phyloP scores from a whole-genome alignment of 257 asterid species.

The Knoxia roxburghii region DNA sequence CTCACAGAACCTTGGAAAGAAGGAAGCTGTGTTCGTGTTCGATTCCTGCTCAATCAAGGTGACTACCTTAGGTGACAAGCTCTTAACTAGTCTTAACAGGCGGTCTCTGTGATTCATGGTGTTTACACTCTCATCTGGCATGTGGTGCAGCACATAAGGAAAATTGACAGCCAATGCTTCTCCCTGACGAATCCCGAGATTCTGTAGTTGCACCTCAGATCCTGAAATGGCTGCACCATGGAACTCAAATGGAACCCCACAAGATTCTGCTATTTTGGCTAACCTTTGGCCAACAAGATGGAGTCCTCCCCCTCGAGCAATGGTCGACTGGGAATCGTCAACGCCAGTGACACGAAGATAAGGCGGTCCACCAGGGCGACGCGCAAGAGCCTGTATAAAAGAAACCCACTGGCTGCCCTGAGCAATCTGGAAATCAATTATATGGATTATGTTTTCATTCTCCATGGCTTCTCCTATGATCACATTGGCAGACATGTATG shows the following conservation, averaged over 20 bases:
- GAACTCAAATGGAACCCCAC: constrained; percentile 75
- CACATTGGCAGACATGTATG: constrained; percentile 73
- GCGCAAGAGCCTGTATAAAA: constrained; percentile 43
- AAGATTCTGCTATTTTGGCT: constrained; percentile 52
- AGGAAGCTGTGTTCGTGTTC: constrained; percentile 72
- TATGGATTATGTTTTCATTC: constrained; percentile 58
- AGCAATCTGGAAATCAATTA: constrained; percentile 85
- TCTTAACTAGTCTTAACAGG: constrained; percentile 60
- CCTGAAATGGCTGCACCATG: constrained; percentile 77
- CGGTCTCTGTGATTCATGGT: constrained; percentile 79
- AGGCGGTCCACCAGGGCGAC: constrained; percentile 51
- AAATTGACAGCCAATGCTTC: constrained; percentile 89
- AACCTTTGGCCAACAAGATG: constrained; percentile 61
- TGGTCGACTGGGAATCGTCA: constrained; percentile 60
- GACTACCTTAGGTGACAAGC: constrained; percentile 75
- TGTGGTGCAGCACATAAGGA: constrained; percentile 81
- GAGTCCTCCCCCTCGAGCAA: constrained; percentile 92
- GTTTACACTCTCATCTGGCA: constrained; percentile 94
- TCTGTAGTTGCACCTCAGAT: constrained; percentile 49
- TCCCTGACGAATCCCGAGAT: constrained; percentile 45
- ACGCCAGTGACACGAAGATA: constrained; percentile 48
- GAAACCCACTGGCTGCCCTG: constrained; percentile 95
- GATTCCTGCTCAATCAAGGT: constrained; percentile 87
- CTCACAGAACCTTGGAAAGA: constrained; percentile 63
- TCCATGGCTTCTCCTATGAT: constrained; percentile 70